Evolutionary conservation across 352 stramenopile genomes (phyloP).

Genomic region (Pythium biforme): DNA sequence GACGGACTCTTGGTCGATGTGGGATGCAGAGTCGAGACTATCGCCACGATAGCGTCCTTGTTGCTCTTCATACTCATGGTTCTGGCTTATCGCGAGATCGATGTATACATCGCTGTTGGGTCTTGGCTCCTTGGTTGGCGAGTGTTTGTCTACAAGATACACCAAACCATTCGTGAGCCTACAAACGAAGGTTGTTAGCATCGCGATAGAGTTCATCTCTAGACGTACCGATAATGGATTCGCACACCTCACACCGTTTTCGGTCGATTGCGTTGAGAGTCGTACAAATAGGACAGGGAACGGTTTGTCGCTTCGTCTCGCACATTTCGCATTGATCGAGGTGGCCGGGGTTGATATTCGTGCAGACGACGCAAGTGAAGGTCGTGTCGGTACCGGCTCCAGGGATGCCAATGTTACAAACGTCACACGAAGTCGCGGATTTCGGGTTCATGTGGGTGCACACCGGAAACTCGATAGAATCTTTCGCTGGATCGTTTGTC

Average conservation of each 20-base stretch:
- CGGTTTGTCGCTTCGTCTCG: slow-evolving; percentile 1
- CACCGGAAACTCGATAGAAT: neutral
- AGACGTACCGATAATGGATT: slow-evolving; percentile 32
- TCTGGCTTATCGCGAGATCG: slow-evolving; percentile 1
- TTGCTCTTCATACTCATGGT: neutral
- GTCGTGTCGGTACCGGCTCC: neutral
- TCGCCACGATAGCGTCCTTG: neutral
- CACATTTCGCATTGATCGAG: slow-evolving; percentile 20
- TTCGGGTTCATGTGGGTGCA: slow-evolving; percentile 10
- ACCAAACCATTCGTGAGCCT: neutral
- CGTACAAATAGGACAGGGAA: slow-evolving; percentile 44
- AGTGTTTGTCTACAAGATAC: neutral
- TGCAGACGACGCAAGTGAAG: slow-evolving; percentile 16
- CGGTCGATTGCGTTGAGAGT: slow-evolving; percentile 43
- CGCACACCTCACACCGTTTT: slow-evolving; percentile 51
- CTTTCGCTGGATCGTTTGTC: neutral
- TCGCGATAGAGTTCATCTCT: neutral
- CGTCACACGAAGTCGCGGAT: neutral
- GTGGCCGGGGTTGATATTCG: slow-evolving; percentile 14
- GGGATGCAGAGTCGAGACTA: slow-evolving; percentile 4
- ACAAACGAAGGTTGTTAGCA: neutral
- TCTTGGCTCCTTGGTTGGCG: neutral
- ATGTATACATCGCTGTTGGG: neutral
- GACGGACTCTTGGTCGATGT: slow-evolving; percentile 5
- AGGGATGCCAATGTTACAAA: neutral